Base-by-base conservation (phyloP, 2,329 filamentous ascomycete species). In the Alternaria novae-zelandiae region DNA sequence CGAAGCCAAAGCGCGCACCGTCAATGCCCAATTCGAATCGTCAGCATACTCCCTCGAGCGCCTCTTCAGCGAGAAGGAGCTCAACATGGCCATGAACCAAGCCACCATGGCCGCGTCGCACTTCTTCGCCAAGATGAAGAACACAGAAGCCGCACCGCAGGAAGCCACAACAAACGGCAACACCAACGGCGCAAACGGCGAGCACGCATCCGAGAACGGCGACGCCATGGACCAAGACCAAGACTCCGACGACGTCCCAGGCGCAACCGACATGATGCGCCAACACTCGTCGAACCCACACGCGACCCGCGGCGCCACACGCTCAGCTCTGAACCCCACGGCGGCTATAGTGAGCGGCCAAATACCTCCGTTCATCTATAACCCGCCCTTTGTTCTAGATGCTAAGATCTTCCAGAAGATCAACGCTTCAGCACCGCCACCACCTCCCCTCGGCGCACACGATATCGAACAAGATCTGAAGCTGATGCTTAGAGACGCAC, bases 61-160 rank as follows among this genome's bases (percentile, higher is more conserved):
- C n/a, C 82, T 90, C 15, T 90, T 90, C 74, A 90, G 87, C 4
- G 88, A 90, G 65, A 90, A 90, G 79, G 88, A 90, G 76, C 83
- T 90, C 57, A 85, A 85, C 55, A 82, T 87, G 75, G 86, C 88
- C 59, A 88, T 87, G 64, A 88, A 89, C 69, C 84, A 85, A 49
- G 88, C 88, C 4, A 86, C 88, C 54, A 82, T 86, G 28, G 88
- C 87, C 6, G 86, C 89, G 1, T 83, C 86, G 43, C 78, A 84
- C 64, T 84, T 85, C 78, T 89, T 90, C 76, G 83, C 86, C 59
- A 86, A 87, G 59, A 86, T 86, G 72, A 78, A 80, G 72, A 75
- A 76, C 43, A 67, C 75, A 25, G 77, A 81, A 20, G 49, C 68
- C 21, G 62, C 69, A 23, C 67, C 68, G 13, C 65, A 74, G 11